Evolutionary conservation across 2,329 filamentous ascomycete species (phyloP).

Genomic region (Teratosphaeriaceae sp.): DNA sequence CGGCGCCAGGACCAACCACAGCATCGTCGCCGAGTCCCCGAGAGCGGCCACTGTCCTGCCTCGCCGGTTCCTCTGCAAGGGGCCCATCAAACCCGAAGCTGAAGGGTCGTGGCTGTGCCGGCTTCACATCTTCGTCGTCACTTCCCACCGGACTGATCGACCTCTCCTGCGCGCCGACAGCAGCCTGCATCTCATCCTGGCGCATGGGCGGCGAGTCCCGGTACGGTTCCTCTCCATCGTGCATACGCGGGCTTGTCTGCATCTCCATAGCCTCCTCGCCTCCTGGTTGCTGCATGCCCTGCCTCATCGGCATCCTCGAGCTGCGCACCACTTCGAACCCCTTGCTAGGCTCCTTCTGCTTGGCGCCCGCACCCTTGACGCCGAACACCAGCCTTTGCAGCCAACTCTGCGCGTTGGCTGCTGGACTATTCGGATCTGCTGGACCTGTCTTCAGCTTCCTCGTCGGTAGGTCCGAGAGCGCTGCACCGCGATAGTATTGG

Average conservation of each 20-base stretch:
- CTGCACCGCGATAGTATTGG: constrained; percentile 91
- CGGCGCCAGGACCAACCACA: neutral
- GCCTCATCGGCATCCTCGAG: constrained; percentile 50
- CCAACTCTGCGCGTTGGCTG: constrained; percentile 86
- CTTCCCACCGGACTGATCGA: constrained; percentile 13
- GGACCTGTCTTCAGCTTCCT: constrained; percentile 88
- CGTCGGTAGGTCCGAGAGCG: constrained; percentile 71
- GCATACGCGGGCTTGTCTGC: constrained; percentile 26
- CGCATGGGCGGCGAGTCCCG: constrained; percentile 22
- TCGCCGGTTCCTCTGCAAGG: neutral
- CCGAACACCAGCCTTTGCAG: constrained; percentile 62
- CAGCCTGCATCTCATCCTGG: constrained; percentile 12
- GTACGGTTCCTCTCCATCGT: constrained; percentile 26
- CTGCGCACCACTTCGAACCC: constrained; percentile 87
- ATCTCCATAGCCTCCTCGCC: constrained; percentile 24
- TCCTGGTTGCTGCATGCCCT: neutral
- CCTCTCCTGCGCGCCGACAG: constrained; percentile 9
- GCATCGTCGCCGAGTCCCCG: neutral
- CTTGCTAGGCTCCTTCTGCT: constrained; percentile 84
- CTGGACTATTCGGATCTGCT: constrained; percentile 85
- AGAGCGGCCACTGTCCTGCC: constrained; percentile 9
- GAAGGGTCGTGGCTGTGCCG: constrained; percentile 9
- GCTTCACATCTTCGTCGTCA: neutral
- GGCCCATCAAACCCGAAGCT: constrained; percentile 18
- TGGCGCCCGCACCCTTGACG: constrained; percentile 42